Evolutionary conservation across 805 yeast genomes (phyloP), one percentile per base, ranked within the genome.

Genomic region (Jamesozyma gamospora): DNA sequence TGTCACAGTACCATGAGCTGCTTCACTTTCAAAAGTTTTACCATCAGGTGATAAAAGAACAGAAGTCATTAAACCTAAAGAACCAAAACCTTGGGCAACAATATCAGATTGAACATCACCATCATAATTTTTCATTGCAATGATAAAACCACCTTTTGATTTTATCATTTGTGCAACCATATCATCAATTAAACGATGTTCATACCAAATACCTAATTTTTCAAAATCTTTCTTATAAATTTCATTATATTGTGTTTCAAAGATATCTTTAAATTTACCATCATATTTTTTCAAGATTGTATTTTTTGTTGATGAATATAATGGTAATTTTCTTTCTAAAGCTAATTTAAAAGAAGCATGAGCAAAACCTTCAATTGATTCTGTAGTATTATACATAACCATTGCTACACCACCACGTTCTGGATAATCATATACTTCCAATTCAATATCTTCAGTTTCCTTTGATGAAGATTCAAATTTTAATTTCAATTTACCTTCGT

Each of bases 121-220:
- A 63, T 90, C 97, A 66, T 90, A 90, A 70, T 90, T 90, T 72
- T 90, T 90, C 82, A 90, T 76, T 35, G 97, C 97, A 65, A 90
- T 84, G 54, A 90, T 82, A 63, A 71, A 90, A 5, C 97, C 96
- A 55, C 97, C 97, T 58, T 75, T 78, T 34, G 96, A 85, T 70
- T 90, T 90, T 62, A 90, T 70, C 96, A 90, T 88, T 70, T 90
- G 96, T 17, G 97, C 97, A 37, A 90, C 97, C 97, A 90, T 90
- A 62, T 90, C 97, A 65, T 90, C 97, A 51, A 90, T 90, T 52
- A 90, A 71, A 55, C 97, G 78, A 69, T 90, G 97, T 68, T 90
- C 96, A 65, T 83, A 88, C 94, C 94, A 87, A 62, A 88, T 82
- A n/a, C 87, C 92, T 33, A 65, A 63, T 41, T 69, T 69, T 61